phyloP scores from a whole-genome alignment of 2,329 filamentous ascomycete species.

The Scytalidium sp. region DNA sequence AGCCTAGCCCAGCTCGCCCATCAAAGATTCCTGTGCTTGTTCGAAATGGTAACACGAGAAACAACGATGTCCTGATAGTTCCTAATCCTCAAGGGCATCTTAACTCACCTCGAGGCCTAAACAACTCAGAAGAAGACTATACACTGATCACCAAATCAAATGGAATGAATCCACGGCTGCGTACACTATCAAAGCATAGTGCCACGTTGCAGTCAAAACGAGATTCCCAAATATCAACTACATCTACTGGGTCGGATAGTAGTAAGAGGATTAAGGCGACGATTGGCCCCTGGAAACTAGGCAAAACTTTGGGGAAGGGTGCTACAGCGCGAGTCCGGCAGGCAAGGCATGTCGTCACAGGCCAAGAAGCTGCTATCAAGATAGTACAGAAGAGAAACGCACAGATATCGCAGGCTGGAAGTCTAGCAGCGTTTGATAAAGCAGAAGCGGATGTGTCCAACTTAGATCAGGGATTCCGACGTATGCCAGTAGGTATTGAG shows the following conservation, averaged over 20 bases:
- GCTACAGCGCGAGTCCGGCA: constrained; percentile 85
- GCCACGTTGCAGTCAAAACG: constrained; percentile 30
- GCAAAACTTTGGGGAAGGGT: constrained; percentile 83
- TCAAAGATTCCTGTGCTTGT: neutral
- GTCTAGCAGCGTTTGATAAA: constrained; percentile 77
- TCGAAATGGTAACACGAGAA: neutral
- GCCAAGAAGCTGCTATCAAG: constrained; percentile 86
- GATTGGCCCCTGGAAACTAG: constrained; percentile 92
- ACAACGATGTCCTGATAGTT: neutral
- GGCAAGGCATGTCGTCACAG: constrained; percentile 75
- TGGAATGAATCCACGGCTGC: constrained; percentile 28
- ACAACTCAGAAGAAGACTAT: neutral
- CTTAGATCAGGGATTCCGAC: constrained; percentile 57
- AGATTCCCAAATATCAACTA: constrained; percentile 35
- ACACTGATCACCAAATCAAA: constrained; percentile 16
- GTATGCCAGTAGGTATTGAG: constrained; percentile 85
- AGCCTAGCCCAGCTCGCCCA: constrained; percentile 4
- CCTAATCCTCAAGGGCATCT: neutral
- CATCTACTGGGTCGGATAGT: constrained; percentile 32
- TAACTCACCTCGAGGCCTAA: neutral
- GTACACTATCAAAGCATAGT: constrained; percentile 30
- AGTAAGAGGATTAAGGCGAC: constrained; percentile 55
- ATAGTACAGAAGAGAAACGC: constrained; percentile 86
- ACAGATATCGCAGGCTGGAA: constrained; percentile 78
- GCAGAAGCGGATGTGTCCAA: constrained; percentile 59